Base-by-base conservation (phyloP, 2,329 filamentous ascomycete species). In the Colletotrichum destructivum region DNA sequence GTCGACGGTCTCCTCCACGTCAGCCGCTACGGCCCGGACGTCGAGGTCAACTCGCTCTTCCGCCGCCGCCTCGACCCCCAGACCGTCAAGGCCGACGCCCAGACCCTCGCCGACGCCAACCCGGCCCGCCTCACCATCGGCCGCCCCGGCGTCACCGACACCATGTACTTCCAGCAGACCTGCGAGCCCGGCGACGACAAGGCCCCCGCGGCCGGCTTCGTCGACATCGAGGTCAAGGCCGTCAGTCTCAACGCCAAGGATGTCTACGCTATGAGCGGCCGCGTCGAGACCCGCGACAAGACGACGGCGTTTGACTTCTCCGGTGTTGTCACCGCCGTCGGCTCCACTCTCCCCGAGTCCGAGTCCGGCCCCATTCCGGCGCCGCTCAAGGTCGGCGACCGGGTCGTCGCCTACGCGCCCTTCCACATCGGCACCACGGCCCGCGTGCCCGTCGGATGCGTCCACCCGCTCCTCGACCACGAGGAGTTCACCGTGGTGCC, bases 341-440 rank as follows among this genome's bases (percentile, higher is more conserved):
- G 31, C 31, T 7, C 31, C 31, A 31, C 31, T n/a, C n/a, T n/a
- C 4, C 31, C 31, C 31, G 31, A 31, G 31, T 31, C 31, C 31
- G 31, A 9, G 31, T 8, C 31, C 31, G 31, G 31, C 7, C 31
- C 13, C 44, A 47, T 2, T 5, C 6, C 44, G 15, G 44, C 44
- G 2, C 26, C 73, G n/a, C 23, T 80, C 18, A 62, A 72, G 21
- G 18, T 72, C 0, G 77, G 79, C 7, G 78, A 81, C 56, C 66
- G 77, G 0, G 79, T 80, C 12, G 76, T 78, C 9, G 79, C 68
- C 3, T 70, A 75, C 46, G 72, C 74, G 1, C 77, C 78, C 0
- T 66, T 51, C 55, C 68, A 75, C 40, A 76, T 80, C 42, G 69
- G 49, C 40, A 83, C 76, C 1, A 63, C 51, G 52, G 56, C n/a